Evolutionary conservation across 2,329 filamentous ascomycete genomes (phyloP), one percentile per base, ranked within the genome.

Genomic region (Paecilomyces variotii): DNA sequence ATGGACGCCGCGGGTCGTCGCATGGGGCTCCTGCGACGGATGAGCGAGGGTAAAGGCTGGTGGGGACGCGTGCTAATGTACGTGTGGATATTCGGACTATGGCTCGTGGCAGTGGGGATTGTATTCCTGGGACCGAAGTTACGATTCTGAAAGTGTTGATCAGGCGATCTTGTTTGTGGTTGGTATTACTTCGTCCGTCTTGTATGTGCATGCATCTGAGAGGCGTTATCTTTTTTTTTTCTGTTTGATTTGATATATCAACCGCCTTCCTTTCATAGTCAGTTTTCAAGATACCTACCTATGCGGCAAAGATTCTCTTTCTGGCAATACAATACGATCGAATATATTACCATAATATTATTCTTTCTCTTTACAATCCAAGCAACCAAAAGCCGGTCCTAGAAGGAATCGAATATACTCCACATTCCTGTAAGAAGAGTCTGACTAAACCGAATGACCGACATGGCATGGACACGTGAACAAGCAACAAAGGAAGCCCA

Each of bases 21-120:
- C 62, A 95, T 97, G 90, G 87, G 89, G 1, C 81, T 84, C 67
- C 73, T 97, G 70, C 80, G 84, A 65, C 82, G 82, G 56, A 91
- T 96, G 86, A 91, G 88, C 14, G 93, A 97, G 77, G 92, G 91
- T 2, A 87, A 88, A 70, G 91, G 91, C 0, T 95, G 89, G 88
- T 91, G 84, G 85, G 91, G 88, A 4, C 79, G 92, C 56, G 84
- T 96, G 79, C 80, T 93, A 75, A 79, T 97, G 61, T 96, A 94
- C 78, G 87, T 80, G 45, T 88, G 90, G 82, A 91, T 97, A 54
- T 89, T 87, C 67, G 90, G 84, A 30, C 73, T 97, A 62, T 93
- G 91, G 87, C 67, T 95, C n/a, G 76, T 85, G 27, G 83, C 91
- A 19, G 78, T 96, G 35, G 66, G 95, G 70, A 74, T 97, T 63